Percentiles rank a stretch among this genome's conserved stretches.
phyloP scores from a whole-genome alignment of 352 stramenopile species.

The Pythium aquatile region DNA sequence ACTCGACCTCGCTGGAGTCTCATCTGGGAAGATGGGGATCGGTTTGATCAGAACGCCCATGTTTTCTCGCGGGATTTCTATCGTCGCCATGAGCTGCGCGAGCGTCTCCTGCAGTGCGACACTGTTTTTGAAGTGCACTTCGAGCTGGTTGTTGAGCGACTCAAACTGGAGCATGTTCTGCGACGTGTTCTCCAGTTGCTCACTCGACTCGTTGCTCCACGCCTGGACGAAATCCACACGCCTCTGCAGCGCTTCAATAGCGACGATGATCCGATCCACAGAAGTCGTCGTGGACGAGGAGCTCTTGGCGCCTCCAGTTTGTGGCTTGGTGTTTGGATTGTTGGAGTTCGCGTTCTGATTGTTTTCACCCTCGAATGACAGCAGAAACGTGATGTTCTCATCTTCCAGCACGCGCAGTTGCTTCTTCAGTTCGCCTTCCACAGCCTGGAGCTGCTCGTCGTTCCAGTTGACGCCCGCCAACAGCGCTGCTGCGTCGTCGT shows the following conservation, averaged over 20 bases:
- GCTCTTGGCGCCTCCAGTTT: not conserved
- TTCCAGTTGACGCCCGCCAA: conserved; percentile 61
- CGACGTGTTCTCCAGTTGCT: conserved; percentile 57
- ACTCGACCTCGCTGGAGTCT: conserved; percentile 11
- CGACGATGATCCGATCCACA: conserved; percentile 58
- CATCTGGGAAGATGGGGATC: conserved; percentile 45
- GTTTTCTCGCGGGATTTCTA: conserved; percentile 54
- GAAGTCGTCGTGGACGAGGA: conserved; percentile 26
- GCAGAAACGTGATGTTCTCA: conserved; percentile 73
- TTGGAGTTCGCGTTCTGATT: conserved; percentile 4
- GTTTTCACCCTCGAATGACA: conserved; percentile 54
- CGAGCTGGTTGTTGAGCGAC: conserved; percentile 74
- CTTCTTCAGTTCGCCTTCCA: conserved; percentile 58
- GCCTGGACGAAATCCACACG: conserved; percentile 42
- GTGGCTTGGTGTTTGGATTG: conserved; percentile 1
- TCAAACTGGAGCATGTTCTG: conserved; percentile 78
- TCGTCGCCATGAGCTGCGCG: conserved; percentile 41
- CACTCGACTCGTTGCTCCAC: conserved; percentile 64
- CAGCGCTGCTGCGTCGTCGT: conserved; percentile 50
- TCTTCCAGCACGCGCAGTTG: conserved; percentile 63
- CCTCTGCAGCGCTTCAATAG: conserved; percentile 50
- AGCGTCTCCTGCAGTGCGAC: conserved; percentile 60
- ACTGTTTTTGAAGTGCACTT: conserved; percentile 81
- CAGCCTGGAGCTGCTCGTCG: conserved; percentile 39
- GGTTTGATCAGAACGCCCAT: conserved; percentile 56